These are phyloP conservation scores for Cercophora scortea DNA, from an alignment of 495 filamentous ascomycete species.

Conservation along the genomic window DNA sequence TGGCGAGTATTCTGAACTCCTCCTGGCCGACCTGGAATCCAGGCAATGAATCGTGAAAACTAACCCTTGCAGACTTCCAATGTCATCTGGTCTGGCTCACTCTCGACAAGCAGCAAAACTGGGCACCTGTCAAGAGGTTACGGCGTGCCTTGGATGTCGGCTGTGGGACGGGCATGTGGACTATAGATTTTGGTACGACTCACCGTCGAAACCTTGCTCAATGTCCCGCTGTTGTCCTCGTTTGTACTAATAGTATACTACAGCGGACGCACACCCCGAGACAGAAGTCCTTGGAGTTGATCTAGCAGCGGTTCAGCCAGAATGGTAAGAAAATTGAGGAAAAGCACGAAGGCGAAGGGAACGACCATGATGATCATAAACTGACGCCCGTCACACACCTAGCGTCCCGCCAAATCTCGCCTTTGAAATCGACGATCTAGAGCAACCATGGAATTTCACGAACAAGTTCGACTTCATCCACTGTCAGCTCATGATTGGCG, in stretches of 20 bases:
- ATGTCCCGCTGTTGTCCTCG: too few species aligned
- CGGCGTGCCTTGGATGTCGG: slow-evolving; percentile 5
- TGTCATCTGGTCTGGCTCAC: slow-evolving; percentile 10
- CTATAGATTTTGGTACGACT: slow-evolving; percentile 6
- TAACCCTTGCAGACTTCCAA: slow-evolving; percentile 5
- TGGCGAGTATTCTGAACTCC: neutral
- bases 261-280: slow-evolving; percentile 2
- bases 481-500: slow-evolving; percentile 29
- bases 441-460: slow-evolving; percentile 36
- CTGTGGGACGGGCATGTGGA: slow-evolving; percentile 9
- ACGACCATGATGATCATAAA: neutral
- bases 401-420: slow-evolving; percentile 36
- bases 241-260: too few species aligned
- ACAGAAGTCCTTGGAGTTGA: slow-evolving; percentile 28
- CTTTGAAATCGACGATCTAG: slow-evolving; percentile 42
- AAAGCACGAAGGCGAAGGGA: neutral
- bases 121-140: slow-evolving; percentile 2
- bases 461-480: slow-evolving; percentile 41
- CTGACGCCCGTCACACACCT: neutral
- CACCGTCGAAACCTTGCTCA: too few species aligned
- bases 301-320: slow-evolving; percentile 37
- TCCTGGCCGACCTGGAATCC: neutral
- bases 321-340: slow-evolving; percentile 13
- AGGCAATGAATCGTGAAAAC: neutral
- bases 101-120: slow-evolving; percentile 3